These are phyloP conservation scores for Scleroderma citrinum DNA, from an alignment of 768 basidiomycete species.

Conservation along the genomic window DNA sequence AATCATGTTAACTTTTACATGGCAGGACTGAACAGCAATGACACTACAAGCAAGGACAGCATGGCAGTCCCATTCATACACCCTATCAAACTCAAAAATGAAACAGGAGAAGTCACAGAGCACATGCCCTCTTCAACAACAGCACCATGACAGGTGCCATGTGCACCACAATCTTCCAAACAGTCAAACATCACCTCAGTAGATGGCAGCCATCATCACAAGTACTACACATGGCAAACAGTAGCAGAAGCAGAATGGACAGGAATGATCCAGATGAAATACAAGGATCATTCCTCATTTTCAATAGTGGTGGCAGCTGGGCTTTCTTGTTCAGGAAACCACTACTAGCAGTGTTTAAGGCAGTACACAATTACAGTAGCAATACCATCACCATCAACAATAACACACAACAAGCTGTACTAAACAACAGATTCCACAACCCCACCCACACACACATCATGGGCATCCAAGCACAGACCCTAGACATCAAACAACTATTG, in stretches of 20 bases:
- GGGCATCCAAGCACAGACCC: background rate
- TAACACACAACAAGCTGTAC: background rate
- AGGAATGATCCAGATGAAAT: background rate
- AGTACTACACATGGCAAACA: background rate
- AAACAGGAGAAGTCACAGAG: background rate
- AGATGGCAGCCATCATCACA: background rate
- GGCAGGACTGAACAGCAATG: no score
- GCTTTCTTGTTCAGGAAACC: conserved; percentile 26
- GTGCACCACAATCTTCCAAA: background rate
- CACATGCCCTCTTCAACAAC: background rate
- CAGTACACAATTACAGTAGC: conserved; percentile 18
- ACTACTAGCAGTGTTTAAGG: conserved; percentile 15
- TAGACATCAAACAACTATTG: background rate
- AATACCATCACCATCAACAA: background rate
- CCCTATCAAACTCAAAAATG: background rate
- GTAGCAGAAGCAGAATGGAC: background rate
- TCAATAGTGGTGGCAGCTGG: conserved; percentile 14
- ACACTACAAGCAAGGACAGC: background rate
- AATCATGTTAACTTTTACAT: no score
- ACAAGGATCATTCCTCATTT: background rate
- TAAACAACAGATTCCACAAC: background rate
- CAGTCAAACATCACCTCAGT: background rate
- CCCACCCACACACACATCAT: background rate
- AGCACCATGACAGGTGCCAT: background rate
- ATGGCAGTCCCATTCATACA: background rate